Base-by-base conservation (phyloP, 1,284 basidiomycete species). In the Exobasidium rhododendri region DNA sequence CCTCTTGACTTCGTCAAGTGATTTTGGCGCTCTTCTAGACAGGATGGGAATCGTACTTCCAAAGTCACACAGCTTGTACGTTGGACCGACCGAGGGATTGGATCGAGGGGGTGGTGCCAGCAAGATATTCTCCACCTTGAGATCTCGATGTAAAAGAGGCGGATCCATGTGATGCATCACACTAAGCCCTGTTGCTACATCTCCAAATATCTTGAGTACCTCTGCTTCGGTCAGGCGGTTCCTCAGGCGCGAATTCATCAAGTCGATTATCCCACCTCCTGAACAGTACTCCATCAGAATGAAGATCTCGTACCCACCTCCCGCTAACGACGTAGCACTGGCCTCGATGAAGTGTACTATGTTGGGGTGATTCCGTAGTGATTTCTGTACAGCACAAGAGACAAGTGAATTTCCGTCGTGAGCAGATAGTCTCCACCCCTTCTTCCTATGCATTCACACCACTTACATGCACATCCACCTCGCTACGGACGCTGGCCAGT, bases 281-380 rank as follows among this genome's bases (percentile, higher is more conserved):
- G 85, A 74, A 80, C 93, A 97, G 81, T 89, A 97, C 81, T 99
- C 96, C 96, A 99, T 99, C 64, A 99, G 85, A 78, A 99, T 98
- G 81, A 97, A 97, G 51, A 98, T 94, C 81, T 98, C 96, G 80
- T 90, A 93, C 14, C 52, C 74, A 50, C 91, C 91, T 74, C 88
- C 89, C 45, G 68, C 72, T 3, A 80, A 68, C 10, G 76, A 70
- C n/a, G 77, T 73, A 0, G 80, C 80, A n/a, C 92, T 83, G 22
- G 82, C 92, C 81, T 96, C 92, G 78, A 94, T 90, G 77, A 96
- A 87, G 78, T 93, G 87, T 62, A 94, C 92, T 65, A 96, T 92
- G 79, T 94, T 92, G 3, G 91, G 88, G 76, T 94, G 92, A 43
- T 26, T 30, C 24, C 52, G 52, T 55, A 55, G 29, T 17, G 20